Base-by-base conservation (phyloP, 2,329 filamentous ascomycete genomes). In the Gaeumannomyces sp. region DNA sequence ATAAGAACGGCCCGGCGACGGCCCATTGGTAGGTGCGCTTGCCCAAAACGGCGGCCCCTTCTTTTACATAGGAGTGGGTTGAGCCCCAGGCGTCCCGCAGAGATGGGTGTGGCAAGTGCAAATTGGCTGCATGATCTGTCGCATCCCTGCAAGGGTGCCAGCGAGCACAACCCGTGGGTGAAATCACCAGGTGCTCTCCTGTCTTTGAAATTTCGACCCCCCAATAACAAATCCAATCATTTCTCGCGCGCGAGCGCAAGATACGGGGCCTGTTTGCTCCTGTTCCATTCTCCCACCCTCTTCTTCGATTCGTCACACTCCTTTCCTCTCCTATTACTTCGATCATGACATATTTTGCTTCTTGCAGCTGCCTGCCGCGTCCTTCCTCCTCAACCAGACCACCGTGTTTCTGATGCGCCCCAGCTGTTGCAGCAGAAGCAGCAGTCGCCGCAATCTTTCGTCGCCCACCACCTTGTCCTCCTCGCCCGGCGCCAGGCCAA, bases 401-500 rank as follows among this genome's bases (percentile, higher is more conserved):
- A 60, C 27, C 59, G 29, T 38, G 14, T 60, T 35, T 60, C 22
- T 60, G n/a, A 35, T 27, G 22, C 31, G 38, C 38, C 38, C 38
- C 38, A 50, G 16, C 38, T 50, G 38, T 22, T 22, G 16, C 38
- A 50, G 38, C 38, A 22, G 38, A 50, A 50, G 38, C 38, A 50
- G 38, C 38, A 50, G 38, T 19, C 4, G 38, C 38, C 38, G 38
- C 38, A 50, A 22, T 16, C 19, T 22, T 50, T 22, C 38, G 38
- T 22, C 38, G 38, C 38, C 16, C 38, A 22, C 38, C 33, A 35
- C 33, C 31, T 33, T 11, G 16, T 45, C 16, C 45, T 50, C 22
- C 19, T n/a, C 19, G 45, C 45, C 45, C 60, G 19, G 19, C 50
- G 64, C 64, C 63, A 67, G 66, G 58, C 65, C 67, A 81, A 71